Conservation (phyloP, 768 basidiomycete species). For the Neoboletus brunneissimus region DNA sequence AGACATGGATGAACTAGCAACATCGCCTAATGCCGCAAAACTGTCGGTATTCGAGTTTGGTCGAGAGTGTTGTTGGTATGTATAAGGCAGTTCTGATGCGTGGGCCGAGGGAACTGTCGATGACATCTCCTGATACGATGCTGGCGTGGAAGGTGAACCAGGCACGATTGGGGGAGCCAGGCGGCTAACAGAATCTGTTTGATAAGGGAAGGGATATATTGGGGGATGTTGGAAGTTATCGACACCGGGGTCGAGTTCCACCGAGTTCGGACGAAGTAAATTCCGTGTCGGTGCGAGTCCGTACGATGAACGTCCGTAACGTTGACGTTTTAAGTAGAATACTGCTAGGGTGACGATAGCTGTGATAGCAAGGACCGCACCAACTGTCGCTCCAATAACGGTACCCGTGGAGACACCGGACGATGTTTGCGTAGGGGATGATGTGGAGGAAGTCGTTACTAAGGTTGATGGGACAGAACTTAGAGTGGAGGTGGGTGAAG, state of each 20-base stretch:
- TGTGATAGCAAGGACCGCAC: constrained; percentile 52
- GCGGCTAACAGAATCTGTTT: constrained; percentile 19
- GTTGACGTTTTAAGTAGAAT: constrained; percentile 44
- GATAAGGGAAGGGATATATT: constrained; percentile 34
- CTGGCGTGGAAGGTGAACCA: neutral
- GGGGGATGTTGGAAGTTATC: constrained; percentile 34
- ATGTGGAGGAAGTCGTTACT: constrained; percentile 9
- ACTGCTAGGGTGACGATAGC: constrained; percentile 48
- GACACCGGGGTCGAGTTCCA: constrained; percentile 36
- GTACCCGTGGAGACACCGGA: constrained; percentile 41
- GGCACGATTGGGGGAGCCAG: constrained; percentile 13
- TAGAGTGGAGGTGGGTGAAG: constrained; percentile 55
- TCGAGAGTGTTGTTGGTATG: constrained; percentile 14
- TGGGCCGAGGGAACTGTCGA: constrained; percentile 6
- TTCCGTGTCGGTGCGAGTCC: constrained; percentile 26
- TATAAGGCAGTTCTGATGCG: constrained; percentile 6
- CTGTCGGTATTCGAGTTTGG: constrained; percentile 21
- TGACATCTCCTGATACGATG: constrained; percentile 5
- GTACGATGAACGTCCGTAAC: constrained; percentile 26
- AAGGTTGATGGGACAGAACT: constrained; percentile 24
- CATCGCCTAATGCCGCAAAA: constrained; percentile 19
- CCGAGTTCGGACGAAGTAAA: constrained; percentile 34
- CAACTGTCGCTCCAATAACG: constrained; percentile 49
- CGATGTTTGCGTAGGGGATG: constrained; percentile 19
- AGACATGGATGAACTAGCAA: constrained; percentile 22